Percentiles rank a stretch among this genome's conserved stretches.
phyloP scores from a whole-genome alignment of 768 basidiomycete genomes.

The Kwoniella botswanensis region DNA sequence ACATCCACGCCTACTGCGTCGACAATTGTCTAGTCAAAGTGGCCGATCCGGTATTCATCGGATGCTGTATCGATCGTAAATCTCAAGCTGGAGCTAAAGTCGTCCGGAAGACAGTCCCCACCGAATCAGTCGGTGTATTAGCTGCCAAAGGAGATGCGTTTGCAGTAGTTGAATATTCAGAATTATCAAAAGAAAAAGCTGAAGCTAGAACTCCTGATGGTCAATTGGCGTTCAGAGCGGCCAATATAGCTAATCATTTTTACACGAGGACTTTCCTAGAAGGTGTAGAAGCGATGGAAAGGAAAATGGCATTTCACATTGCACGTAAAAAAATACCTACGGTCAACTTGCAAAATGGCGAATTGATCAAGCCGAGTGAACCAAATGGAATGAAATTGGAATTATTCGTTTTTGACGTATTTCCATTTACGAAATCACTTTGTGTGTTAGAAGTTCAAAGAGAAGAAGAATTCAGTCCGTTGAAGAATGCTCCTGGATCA shows the following conservation, averaged over 20 bases:
- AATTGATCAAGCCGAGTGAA: constrained; percentile 74
- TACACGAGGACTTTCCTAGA: constrained; percentile 87
- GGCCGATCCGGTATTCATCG: constrained; percentile 95
- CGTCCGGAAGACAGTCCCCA: constrained; percentile 82
- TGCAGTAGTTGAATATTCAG: constrained; percentile 96
- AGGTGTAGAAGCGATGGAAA: constrained; percentile 77
- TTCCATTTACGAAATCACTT: constrained; percentile 73
- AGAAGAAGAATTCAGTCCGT: constrained; percentile 89
- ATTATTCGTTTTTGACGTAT: constrained; percentile 98
- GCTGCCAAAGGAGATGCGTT: constrained; percentile 81
- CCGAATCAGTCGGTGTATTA: constrained; percentile 94
- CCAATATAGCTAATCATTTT: constrained; percentile 98
- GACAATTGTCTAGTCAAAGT: constrained; percentile 98
- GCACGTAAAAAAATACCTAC: constrained; percentile 96
- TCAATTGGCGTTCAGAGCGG: constrained; percentile 87
- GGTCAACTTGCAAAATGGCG: constrained; percentile 72
- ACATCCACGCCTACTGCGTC: constrained; percentile 94
- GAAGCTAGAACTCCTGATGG: constrained; percentile 72
- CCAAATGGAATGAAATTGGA: constrained; percentile 99
- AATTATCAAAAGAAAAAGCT: constrained; percentile 86
- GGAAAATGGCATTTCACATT: constrained; percentile 92
- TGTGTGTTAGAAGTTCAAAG: constrained; percentile 87
- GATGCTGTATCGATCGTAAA: constrained; percentile 85
- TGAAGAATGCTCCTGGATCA: constrained; percentile 96
- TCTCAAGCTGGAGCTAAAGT: constrained; percentile 95